Percentiles rank a stretch among this genome's conserved stretches.
These are phyloP conservation scores for Volvox carteri DNA, from an alignment of 163 green algal species.

Conservation along the genomic window DNA sequence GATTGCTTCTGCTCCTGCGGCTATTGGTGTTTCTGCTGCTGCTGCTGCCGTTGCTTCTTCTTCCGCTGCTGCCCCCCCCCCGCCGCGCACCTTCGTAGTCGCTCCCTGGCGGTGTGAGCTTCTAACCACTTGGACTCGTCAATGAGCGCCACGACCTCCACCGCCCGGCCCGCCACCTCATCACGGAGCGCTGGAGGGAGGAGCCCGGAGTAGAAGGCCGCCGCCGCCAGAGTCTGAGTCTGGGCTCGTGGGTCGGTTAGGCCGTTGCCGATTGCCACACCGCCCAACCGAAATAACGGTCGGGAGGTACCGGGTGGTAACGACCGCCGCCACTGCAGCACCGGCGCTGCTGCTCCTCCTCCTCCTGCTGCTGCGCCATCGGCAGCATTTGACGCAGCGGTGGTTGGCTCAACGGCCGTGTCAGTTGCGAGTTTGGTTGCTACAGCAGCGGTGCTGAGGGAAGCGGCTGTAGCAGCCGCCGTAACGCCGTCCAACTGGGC, in stretches of 20 bases:
- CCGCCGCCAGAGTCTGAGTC: conserved; percentile 61
- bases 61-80: neutral
- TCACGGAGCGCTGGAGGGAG: conserved; percentile 59
- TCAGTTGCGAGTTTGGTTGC: neutral
- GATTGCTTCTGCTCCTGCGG: no score
- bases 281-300: conserved; percentile 48
- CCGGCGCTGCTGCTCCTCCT: neutral
- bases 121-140: conserved; percentile 62
- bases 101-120: conserved; percentile 61
- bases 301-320: neutral
- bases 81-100: conserved; percentile 53
- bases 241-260: conserved; percentile 79
- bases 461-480: neutral
- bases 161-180: conserved; percentile 55
- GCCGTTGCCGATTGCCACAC: conserved; percentile 68
- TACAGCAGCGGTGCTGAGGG: neutral
- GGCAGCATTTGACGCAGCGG: neutral
- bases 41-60: no score
- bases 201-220: conserved; percentile 65
- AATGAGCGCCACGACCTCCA: conserved; percentile 62
- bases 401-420: neutral
- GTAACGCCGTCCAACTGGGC: neutral
- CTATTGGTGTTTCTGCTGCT: no score
- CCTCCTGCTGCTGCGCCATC: neutral
- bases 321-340: neutral